Evolutionary conservation across 2,329 filamentous ascomycete species (phyloP).

Genomic region (Aureobasidium sp.): DNA sequence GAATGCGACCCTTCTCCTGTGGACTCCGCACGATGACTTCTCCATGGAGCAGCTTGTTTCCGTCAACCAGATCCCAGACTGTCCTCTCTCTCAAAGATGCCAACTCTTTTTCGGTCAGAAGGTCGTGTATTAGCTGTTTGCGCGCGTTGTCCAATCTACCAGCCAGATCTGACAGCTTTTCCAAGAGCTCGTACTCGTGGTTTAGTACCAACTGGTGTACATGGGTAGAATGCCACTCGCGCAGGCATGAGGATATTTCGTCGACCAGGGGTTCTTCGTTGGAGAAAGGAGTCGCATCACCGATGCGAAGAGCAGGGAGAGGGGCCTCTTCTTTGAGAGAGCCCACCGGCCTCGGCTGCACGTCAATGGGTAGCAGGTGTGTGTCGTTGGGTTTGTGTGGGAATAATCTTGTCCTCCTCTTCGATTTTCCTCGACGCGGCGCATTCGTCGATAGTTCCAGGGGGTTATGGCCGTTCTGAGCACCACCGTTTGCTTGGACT

Average conservation of each 20-base stretch:
- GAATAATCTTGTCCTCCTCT: background rate
- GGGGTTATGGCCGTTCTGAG: background rate
- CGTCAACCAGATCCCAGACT: conserved; percentile 88
- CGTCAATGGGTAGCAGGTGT: conserved; percentile 8
- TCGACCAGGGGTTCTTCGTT: conserved; percentile 85
- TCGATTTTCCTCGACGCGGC: background rate
- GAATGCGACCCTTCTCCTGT: conserved; percentile 67
- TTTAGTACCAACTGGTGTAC: conserved; percentile 83
- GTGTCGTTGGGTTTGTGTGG: background rate
- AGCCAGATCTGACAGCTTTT: conserved; percentile 73
- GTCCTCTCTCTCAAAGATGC: conserved; percentile 74
- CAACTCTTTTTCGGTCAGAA: conserved; percentile 81
- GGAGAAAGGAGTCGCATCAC: conserved; percentile 90
- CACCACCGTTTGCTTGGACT: background rate
- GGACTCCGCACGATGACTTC: conserved; percentile 95
- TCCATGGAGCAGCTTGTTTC: conserved; percentile 88
- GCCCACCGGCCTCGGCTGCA: conserved; percentile 50
- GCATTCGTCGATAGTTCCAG: background rate
- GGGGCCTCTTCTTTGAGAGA: conserved; percentile 76
- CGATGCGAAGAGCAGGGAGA: conserved; percentile 94
- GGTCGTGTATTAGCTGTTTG: conserved; percentile 86
- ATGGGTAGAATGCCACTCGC: conserved; percentile 99
- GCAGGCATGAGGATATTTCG: conserved; percentile 91
- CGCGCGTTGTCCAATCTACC: conserved; percentile 75
- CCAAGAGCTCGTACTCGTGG: conserved; percentile 71